Evolutionary conservation across 1,284 basidiomycete genomes (phyloP).

Genomic region (Wallemia mellicola): DNA sequence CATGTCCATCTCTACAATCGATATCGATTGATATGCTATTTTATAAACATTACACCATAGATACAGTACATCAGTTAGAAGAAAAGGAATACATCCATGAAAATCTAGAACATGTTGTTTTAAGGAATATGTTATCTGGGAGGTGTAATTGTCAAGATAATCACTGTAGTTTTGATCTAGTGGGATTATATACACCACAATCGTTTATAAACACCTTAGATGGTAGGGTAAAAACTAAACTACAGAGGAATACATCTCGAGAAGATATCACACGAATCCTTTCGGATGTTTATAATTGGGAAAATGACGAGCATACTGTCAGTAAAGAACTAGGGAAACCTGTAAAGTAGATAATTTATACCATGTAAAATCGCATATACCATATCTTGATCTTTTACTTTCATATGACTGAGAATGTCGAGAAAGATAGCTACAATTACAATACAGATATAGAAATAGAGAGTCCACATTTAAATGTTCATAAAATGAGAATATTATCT

Average conservation of each 20-base stretch:
- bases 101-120: background rate
- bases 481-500: slow-evolving; percentile 15
- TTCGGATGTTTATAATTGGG: background rate
- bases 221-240: background rate
- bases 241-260: background rate
- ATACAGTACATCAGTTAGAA: background rate
- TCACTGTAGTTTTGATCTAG: background rate
- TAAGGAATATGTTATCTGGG: background rate
- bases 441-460: background rate
- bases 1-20: background rate
- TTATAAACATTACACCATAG: background rate
- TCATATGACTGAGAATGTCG: too few species aligned
- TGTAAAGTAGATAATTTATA: background rate
- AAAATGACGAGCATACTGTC: background rate
- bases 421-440: background rate
- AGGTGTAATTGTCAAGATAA: background rate
- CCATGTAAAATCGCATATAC: too few species aligned
- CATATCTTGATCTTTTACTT: too few species aligned
- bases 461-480: slow-evolving; percentile 12
- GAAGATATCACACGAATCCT: background rate
- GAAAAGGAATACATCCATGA: background rate
- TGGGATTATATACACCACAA: background rate
- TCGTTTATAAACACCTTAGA: background rate
- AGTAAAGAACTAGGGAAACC: background rate
- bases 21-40: background rate